Evolutionary conservation across 768 basidiomycete species (phyloP).

Genomic region (Pleurotus sapidus): DNA sequence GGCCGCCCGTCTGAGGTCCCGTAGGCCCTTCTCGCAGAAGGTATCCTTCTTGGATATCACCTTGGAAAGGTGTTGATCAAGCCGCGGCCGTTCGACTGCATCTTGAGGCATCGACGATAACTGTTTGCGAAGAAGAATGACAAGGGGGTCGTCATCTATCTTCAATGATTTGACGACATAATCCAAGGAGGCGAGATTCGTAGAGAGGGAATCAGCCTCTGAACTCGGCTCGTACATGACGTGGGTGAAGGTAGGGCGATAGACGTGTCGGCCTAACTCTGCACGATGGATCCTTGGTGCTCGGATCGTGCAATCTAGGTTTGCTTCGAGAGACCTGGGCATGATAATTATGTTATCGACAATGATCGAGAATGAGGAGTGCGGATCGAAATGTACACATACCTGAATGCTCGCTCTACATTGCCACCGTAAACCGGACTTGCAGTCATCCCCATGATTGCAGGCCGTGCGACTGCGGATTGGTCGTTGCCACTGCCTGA

Average conservation of each 20-base stretch:
- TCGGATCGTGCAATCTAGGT: slow-evolving; percentile 65
- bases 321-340: slow-evolving; percentile 60
- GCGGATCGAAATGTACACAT: slow-evolving; percentile 17
- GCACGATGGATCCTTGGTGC: slow-evolving; percentile 53
- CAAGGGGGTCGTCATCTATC: slow-evolving; percentile 69
- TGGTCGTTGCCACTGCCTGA: background rate
- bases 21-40: slow-evolving; percentile 65
- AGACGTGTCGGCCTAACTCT: slow-evolving; percentile 59
- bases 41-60: slow-evolving; percentile 54
- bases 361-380: background rate
- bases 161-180: slow-evolving; percentile 41
- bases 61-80: slow-evolving; percentile 68
- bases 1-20: slow-evolving; percentile 55
- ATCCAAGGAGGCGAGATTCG: slow-evolving; percentile 49
- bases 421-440: slow-evolving; percentile 81
- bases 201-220: slow-evolving; percentile 36
- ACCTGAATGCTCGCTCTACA: slow-evolving; percentile 59
- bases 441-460: slow-evolving; percentile 77
- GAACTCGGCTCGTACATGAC: slow-evolving; percentile 37
- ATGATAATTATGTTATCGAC: background rate
- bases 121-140: slow-evolving; percentile 44
- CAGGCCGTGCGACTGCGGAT: slow-evolving; percentile 38
- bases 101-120: slow-evolving; percentile 34
- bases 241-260: slow-evolving; percentile 63
- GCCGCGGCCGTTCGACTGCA: slow-evolving; percentile 42